A percentile compares a stretch with the other conserved stretches of the same genome.
Evolutionary conservation across 768 basidiomycete species (phyloP).

Genomic region (Boletus edulis): DNA sequence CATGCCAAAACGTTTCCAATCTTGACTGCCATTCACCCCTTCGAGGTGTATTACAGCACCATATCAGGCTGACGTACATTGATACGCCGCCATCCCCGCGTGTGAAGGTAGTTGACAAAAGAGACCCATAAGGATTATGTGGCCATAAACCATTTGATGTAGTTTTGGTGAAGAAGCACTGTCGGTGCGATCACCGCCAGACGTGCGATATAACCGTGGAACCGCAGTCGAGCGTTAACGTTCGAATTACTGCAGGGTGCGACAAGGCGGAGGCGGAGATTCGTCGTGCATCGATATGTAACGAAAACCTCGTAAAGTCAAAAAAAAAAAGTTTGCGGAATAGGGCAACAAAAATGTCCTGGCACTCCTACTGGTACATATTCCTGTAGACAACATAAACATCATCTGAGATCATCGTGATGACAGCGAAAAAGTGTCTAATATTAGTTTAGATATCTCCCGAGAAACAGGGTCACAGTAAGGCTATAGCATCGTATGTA

Average conservation of each 20-base stretch:
- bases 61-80: neutral
- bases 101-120: too few relatives aligned
- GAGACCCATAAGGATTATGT: too few relatives aligned
- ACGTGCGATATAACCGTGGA: constrained; percentile 16
- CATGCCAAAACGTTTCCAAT: too few relatives aligned
- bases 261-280: neutral
- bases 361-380: constrained; percentile 5
- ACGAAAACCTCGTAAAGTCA: neutral
- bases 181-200: neutral
- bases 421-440: neutral
- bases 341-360: constrained; percentile 7
- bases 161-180: neutral
- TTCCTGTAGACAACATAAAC: constrained; percentile 6
- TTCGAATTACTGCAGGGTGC: neutral
- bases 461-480: neutral
- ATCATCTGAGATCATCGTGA: constrained; percentile 1
- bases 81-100: neutral
- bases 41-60: too few relatives aligned
- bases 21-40: too few relatives aligned
- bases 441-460: constrained; percentile 6
- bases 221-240: constrained; percentile 9
- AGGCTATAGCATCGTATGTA: neutral
- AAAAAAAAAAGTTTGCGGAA: neutral
- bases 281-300: too few relatives aligned
- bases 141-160: too few relatives aligned